Percentiles rank a stretch among this genome's conserved stretches.
phyloP scores from a whole-genome alignment of 208 protist genomes.

The Balamuthia mandrillaris region DNA sequence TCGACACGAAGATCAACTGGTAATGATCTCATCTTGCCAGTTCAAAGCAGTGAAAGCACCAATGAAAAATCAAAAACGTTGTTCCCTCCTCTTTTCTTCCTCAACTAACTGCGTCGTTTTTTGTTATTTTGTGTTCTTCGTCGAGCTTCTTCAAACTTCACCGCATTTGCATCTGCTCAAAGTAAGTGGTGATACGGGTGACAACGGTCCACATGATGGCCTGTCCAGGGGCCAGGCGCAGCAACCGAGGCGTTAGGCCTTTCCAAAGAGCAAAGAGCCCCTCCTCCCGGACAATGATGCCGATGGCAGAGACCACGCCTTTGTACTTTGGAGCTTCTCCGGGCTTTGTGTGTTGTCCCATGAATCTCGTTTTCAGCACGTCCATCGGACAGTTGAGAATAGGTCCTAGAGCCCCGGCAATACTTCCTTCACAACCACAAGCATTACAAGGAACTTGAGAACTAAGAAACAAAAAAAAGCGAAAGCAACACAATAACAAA shows the following conservation, averaged over 20 bases:
- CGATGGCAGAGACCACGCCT: neutral
- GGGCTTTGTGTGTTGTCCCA: conserved; percentile 14
- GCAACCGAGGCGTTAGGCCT: neutral
- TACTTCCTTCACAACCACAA: too few species aligned
- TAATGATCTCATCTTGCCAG: too few species aligned
- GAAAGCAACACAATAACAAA: neutral
- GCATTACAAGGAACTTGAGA: neutral
- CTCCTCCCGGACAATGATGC: neutral
- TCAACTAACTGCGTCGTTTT: too few species aligned
- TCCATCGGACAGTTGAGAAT: conserved; percentile 26
- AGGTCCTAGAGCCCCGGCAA: neutral
- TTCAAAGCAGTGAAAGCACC: too few species aligned
- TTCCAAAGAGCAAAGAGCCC: conserved; percentile 26
- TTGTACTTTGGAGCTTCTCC: neutral
- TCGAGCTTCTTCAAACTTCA: too few species aligned
- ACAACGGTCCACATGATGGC: conserved; percentile 33
- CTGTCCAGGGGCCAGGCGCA: conserved; percentile 19
- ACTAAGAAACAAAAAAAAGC: too few species aligned
- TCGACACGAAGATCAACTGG: too few species aligned
- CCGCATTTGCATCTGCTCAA: neutral
- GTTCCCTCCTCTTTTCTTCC: too few species aligned
- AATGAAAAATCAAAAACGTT: too few species aligned
- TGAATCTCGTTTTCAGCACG: conserved; percentile 11
- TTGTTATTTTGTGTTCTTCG: too few species aligned
- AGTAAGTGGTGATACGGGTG: conserved; percentile 9